Evolutionary conservation across 1,139 yeast genomes (phyloP).

Genomic region (Sugiyamaella sp.): DNA sequence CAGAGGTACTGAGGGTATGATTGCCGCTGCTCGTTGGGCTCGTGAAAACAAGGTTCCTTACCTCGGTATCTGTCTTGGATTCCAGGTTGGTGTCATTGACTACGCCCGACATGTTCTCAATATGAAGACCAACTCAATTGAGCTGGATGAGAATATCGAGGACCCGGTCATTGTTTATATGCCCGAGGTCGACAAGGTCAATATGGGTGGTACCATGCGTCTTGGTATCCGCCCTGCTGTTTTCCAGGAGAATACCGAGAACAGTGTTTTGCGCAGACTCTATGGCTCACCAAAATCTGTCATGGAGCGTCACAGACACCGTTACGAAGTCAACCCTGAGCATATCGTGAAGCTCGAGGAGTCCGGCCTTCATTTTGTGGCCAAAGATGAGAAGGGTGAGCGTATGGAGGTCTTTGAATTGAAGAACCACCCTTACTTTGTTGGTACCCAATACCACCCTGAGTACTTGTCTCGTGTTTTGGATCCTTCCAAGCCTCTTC

Average conservation of each 20-base stretch:
- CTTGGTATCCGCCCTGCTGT: constrained; percentile 89
- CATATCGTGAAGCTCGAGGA: constrained; percentile 69
- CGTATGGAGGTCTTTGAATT: constrained; percentile 96
- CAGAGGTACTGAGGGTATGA: constrained; percentile 98
- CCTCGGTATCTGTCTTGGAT: constrained; percentile 95
- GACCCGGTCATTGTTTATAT: constrained; percentile 91
- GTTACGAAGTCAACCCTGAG: constrained; percentile 94
- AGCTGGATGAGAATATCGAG: constrained; percentile 65
- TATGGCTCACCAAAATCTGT: constrained; percentile 75
- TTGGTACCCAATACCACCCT: constrained; percentile 98
- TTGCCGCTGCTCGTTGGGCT: constrained; percentile 96
- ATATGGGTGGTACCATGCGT: constrained; percentile 99
- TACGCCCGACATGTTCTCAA: constrained; percentile 84
- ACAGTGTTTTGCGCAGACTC: constrained; percentile 74
- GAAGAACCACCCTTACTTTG: constrained; percentile 79
- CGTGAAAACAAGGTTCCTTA: constrained; percentile 93
- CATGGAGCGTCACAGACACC: constrained; percentile 95
- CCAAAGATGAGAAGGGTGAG: constrained; percentile 84
- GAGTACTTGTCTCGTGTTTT: constrained; percentile 95
- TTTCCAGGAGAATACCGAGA: constrained; percentile 69
- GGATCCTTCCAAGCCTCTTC: constrained; percentile 94
- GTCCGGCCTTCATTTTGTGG: constrained; percentile 84
- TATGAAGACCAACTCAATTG: constrained; percentile 76
- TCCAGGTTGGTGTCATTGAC: constrained; percentile 96
- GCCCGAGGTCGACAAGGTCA: constrained; percentile 97